These are phyloP conservation scores for Aphanomyces cochlioides DNA, from an alignment of 352 stramenopile species.

Conservation along the genomic window DNA sequence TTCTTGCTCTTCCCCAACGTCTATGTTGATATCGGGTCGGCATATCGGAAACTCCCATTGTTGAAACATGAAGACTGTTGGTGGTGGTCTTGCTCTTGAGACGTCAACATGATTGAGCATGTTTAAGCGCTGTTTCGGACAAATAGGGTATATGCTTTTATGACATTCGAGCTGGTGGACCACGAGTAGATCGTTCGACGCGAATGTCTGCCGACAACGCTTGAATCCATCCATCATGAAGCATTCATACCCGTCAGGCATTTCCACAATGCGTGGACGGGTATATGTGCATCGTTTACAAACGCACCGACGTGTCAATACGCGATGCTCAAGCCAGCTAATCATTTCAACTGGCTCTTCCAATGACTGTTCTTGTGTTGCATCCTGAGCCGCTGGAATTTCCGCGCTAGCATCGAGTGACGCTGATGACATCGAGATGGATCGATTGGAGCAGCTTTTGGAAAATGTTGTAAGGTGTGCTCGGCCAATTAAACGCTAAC, in stretches of 20 bases:
- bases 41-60: conserved; percentile 11
- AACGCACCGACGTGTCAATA: not conserved
- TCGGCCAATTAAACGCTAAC: too few relatives aligned
- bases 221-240: not conserved
- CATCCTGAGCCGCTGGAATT: not conserved
- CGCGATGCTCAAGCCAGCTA: conserved; percentile 1
- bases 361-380: not conserved
- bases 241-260: conserved; percentile 7
- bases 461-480: not conserved
- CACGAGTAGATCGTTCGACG: conserved; percentile 8
- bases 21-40: not conserved
- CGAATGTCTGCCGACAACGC: conserved; percentile 2
- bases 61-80: conserved; percentile 24
- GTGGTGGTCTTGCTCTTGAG: not conserved
- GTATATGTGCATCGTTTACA: conserved; percentile 23
- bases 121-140: not conserved
- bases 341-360: not conserved
- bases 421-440: too few relatives aligned
- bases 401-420: not conserved
- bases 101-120: conserved; percentile 11
- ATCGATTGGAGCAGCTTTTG: not conserved
- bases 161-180: conserved; percentile 18
- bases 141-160: conserved; percentile 8
- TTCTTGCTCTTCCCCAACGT: conserved; percentile 1
- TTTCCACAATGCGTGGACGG: not conserved